Evolutionary conservation across 2,329 filamentous ascomycete genomes (phyloP).

Genomic region (Monilinia polystroma): DNA sequence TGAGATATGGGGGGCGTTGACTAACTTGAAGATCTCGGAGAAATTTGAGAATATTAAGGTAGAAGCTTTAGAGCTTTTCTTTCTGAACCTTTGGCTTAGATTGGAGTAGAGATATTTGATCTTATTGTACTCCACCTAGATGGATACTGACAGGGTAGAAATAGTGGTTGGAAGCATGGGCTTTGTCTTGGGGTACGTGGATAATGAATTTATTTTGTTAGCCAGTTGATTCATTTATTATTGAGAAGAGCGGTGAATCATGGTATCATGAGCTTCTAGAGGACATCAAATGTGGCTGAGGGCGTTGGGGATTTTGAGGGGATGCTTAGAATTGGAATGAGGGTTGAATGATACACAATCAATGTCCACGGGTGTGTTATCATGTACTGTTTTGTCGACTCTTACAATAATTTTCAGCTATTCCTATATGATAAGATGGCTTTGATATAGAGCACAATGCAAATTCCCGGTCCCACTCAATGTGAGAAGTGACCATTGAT

Average conservation of each 20-base stretch:
- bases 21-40: too few relatives aligned
- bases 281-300: background rate
- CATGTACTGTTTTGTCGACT: too few relatives aligned
- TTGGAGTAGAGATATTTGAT: background rate
- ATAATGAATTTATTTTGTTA: background rate
- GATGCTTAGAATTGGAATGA: too few relatives aligned
- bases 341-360: too few relatives aligned
- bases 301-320: too few relatives aligned
- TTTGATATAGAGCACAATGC: too few relatives aligned
- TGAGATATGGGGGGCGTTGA: too few relatives aligned
- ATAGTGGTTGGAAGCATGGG: background rate
- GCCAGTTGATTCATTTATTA: background rate
- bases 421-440: too few relatives aligned
- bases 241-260: background rate
- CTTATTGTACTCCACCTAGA: background rate
- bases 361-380: too few relatives aligned
- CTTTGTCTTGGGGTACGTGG: background rate
- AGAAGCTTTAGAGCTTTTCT: background rate
- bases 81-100: too few relatives aligned
- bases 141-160: background rate
- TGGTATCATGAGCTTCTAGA: background rate
- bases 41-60: too few relatives aligned
- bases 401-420: too few relatives aligned
- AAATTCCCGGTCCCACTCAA: background rate
- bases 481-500: background rate